Conservation (phyloP, 305 asterid species). For the Rubia tinctorum region DNA sequence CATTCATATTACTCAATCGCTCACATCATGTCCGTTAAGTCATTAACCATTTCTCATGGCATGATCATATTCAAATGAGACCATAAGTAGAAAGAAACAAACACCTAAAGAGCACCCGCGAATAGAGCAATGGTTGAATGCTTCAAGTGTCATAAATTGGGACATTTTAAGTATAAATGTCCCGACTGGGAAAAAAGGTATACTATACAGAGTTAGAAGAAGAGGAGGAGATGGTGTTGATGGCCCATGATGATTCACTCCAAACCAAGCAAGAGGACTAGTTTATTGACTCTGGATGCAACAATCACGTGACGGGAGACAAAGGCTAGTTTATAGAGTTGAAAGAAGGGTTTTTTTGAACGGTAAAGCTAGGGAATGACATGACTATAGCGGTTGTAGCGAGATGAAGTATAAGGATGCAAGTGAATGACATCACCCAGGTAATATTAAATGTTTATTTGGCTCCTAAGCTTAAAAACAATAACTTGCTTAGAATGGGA, state of each 20-base stretch:
- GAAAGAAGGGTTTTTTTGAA: too few relatives aligned
- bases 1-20: too few relatives aligned
- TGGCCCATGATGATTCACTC: not conserved
- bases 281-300: not conserved
- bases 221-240: not conserved
- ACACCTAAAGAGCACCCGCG: too few relatives aligned
- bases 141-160: not conserved
- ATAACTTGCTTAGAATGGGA: not conserved
- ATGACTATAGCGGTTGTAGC: not conserved
- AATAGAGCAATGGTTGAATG: not conserved
- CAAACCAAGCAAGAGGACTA: not conserved
- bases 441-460: not conserved
- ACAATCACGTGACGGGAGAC: not conserved
- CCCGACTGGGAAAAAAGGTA: not conserved
- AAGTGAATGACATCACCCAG: not conserved
- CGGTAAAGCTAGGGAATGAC: not conserved
- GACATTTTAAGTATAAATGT: not conserved
- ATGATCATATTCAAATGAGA: too few relatives aligned
- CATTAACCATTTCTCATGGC: too few relatives aligned
- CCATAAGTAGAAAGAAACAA: too few relatives aligned
- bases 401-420: not conserved
- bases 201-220: not conserved
- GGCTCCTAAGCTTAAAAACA: not conserved
- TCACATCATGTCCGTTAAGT: too few relatives aligned
- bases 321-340: not conserved